A percentile compares a stretch with the other conserved stretches of the same genome.
Evolutionary conservation across 768 basidiomycete genomes (phyloP).

Genomic region (Amanita molliuscula): DNA sequence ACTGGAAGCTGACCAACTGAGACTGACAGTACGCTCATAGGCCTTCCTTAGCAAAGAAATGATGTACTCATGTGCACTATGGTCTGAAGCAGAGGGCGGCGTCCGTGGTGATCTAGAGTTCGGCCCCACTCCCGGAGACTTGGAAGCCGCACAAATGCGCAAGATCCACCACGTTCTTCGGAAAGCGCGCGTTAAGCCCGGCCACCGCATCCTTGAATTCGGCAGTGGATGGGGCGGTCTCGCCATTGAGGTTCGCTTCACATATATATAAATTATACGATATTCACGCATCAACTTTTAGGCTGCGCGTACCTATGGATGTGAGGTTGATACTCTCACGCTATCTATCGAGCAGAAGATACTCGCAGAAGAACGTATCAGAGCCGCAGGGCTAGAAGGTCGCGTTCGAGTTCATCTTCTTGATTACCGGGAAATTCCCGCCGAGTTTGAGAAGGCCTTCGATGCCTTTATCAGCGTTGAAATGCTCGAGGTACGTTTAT

Average conservation of each 20-base stretch:
- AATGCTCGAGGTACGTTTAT: slow-evolving; percentile 57
- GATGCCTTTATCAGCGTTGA: slow-evolving; percentile 73
- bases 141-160: slow-evolving; percentile 74
- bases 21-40: slow-evolving; percentile 21
- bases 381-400: slow-evolving; percentile 54
- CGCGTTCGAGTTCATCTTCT: slow-evolving; percentile 79
- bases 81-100: slow-evolving; percentile 72
- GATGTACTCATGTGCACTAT: slow-evolving; percentile 92
- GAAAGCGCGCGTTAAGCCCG: slow-evolving; percentile 67
- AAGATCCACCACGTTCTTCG: slow-evolving; percentile 78
- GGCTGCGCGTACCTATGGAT: slow-evolving; percentile 64
- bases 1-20: slow-evolving; percentile 2
- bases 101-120: slow-evolving; percentile 57
- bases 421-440: slow-evolving; percentile 82
- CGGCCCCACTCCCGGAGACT: slow-evolving; percentile 50
- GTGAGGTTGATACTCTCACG: slow-evolving; percentile 85
- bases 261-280: not conserved
- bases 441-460: slow-evolving; percentile 74
- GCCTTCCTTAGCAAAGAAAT: slow-evolving; percentile 81
- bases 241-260: slow-evolving; percentile 59
- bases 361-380: slow-evolving; percentile 79
- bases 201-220: slow-evolving; percentile 80
- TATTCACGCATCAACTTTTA: slow-evolving; percentile 15
- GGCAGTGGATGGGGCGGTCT: slow-evolving; percentile 93
- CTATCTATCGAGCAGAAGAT: slow-evolving; percentile 80